These are phyloP conservation scores for Solanum acaule DNA, from an alignment of 257 asterid genomes.

Conservation along the genomic window DNA sequence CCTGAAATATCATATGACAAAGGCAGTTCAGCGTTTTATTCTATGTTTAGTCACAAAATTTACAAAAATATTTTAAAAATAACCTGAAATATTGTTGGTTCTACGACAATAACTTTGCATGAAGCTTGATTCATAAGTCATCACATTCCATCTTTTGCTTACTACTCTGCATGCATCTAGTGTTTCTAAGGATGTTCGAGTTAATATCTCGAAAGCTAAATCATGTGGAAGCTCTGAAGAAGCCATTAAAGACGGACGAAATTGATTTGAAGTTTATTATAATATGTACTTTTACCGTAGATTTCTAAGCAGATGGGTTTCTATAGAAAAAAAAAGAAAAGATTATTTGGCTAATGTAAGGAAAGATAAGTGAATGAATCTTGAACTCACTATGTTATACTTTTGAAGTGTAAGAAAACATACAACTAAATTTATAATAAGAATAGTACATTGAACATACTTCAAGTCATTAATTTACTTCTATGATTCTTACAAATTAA, in stretches of 20 bases:
- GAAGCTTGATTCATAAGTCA: background rate
- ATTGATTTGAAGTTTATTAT: too few species aligned
- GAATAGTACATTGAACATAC: background rate
- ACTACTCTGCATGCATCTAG: background rate
- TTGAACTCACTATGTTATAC: background rate
- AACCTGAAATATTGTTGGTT: background rate
- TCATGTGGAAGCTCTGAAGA: background rate
- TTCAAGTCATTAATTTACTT: background rate
- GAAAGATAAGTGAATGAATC: background rate
- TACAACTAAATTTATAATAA: background rate
- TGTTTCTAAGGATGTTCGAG: background rate
- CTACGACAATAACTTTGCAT: background rate
- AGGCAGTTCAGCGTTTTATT: too few species aligned
- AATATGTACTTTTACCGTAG: background rate
- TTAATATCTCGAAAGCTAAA: background rate
- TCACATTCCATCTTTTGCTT: background rate
- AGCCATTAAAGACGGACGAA: background rate
- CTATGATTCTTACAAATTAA: background rate
- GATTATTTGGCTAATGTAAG: background rate
- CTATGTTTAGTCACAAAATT: too few species aligned
- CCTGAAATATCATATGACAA: too few species aligned
- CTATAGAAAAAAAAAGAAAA: background rate
- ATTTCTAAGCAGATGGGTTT: background rate
- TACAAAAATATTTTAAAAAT: background rate
- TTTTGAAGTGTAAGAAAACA: background rate